phyloP scores from a whole-genome alignment of 2,329 filamentous ascomycete genomes.

The Xylaria arbuscula region DNA sequence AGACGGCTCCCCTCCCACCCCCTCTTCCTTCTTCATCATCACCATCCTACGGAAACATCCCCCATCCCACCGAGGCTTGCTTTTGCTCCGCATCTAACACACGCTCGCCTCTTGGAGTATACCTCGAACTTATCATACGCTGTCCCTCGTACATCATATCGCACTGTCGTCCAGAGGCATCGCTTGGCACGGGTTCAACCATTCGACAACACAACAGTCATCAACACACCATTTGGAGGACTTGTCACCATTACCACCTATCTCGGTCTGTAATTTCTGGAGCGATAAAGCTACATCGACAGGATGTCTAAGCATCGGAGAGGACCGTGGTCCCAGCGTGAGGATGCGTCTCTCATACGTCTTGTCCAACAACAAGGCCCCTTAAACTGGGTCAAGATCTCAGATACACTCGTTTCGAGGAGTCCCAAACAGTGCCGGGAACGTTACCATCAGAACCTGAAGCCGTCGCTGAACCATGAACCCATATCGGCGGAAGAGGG shows the following conservation, averaged over 20 bases:
- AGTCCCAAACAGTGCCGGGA: constrained; percentile 96
- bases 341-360: constrained; percentile 76
- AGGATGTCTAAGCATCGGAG: constrained; percentile 55
- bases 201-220: constrained; percentile 5
- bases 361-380: constrained; percentile 78
- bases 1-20: constrained; percentile 16
- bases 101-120: neutral
- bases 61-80: neutral
- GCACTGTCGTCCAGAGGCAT: neutral
- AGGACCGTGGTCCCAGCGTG: constrained; percentile 84
- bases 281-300: neutral
- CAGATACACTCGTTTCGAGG: constrained; percentile 77
- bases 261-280: neutral
- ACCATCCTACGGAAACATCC: constrained; percentile 11
- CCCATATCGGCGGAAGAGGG: constrained; percentile 79
- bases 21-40: constrained; percentile 2
- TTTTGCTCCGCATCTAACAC: constrained; percentile 12
- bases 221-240: neutral
- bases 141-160: constrained; percentile 1
- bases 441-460: constrained; percentile 93
- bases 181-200: constrained; percentile 5
- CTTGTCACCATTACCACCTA: neutral
- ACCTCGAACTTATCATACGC: neutral
- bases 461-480: constrained; percentile 76
- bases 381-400: constrained; percentile 91